Conservation (phyloP, 805 yeast species). For the Cyberlindnera petersonii region DNA sequence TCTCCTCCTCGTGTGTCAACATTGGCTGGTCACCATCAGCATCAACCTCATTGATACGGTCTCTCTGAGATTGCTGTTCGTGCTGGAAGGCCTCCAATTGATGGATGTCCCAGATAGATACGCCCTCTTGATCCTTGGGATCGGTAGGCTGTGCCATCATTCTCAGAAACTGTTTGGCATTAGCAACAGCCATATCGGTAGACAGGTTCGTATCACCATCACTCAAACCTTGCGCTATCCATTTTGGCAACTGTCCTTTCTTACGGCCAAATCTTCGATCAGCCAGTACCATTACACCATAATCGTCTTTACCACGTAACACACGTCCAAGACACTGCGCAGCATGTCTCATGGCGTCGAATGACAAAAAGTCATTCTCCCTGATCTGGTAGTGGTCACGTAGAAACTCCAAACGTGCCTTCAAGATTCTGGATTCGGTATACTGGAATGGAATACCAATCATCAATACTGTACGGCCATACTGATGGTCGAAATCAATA, state of each 20-base stretch:
- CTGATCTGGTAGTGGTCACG: conserved; percentile 89
- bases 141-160: conserved; percentile 92
- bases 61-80: conserved; percentile 35
- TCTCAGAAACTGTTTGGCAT: conserved; percentile 87
- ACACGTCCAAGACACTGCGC: conserved; percentile 98
- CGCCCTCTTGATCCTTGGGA: conserved; percentile 88
- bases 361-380: conserved; percentile 91
- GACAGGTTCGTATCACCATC: conserved; percentile 92
- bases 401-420: conserved; percentile 90
- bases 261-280: conserved; percentile 89
- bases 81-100: conserved; percentile 59
- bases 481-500: conserved; percentile 98
- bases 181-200: conserved; percentile 96
- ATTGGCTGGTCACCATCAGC: conserved; percentile 28
- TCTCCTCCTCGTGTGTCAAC: conserved; percentile 26
- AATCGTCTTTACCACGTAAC: conserved; percentile 95
- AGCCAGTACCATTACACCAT: conserved; percentile 97
- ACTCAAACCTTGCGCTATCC: conserved; percentile 91
- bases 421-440: conserved; percentile 92
- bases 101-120: conserved; percentile 84
- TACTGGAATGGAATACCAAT: conserved; percentile 99
- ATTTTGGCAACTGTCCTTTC: conserved; percentile 85
- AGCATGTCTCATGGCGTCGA: conserved; percentile 99
- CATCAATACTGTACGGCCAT: conserved; percentile 96
- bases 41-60: conserved; percentile 18